A percentile compares a stretch with the other conserved stretches of the same genome.
Evolutionary conservation across 805 yeast species (phyloP).

Genomic region (Metschnikowia bowlesiae): DNA sequence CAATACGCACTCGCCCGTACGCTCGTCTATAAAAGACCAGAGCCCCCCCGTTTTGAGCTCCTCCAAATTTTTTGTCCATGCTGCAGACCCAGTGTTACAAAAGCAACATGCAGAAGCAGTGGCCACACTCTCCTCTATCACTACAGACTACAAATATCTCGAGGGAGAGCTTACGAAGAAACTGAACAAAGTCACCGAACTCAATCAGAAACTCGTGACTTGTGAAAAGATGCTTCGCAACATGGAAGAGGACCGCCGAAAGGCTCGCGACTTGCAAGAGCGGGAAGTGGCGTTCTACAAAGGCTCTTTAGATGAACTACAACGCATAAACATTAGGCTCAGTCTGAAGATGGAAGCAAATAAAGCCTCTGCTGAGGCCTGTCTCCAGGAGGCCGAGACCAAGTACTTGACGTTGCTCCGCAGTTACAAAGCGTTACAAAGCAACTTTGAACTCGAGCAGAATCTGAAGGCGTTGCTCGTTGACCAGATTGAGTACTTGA

Average conservation of each 20-base stretch:
- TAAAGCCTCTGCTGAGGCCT: slow-evolving; percentile 3
- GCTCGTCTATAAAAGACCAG: slow-evolving; percentile 1
- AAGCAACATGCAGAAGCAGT: slow-evolving; percentile 31
- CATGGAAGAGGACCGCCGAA: slow-evolving; percentile 26
- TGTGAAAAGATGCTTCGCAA: slow-evolving; percentile 27
- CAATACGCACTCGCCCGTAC: not conserved
- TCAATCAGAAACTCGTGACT: slow-evolving; percentile 20
- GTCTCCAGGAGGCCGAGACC: slow-evolving; percentile 12
- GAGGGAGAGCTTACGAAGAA: slow-evolving; percentile 29
- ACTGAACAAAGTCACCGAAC: slow-evolving; percentile 23
- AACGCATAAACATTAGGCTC: slow-evolving; percentile 16
- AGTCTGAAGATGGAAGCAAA: slow-evolving; percentile 17
- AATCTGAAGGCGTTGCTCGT: slow-evolving; percentile 49
- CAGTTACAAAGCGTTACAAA: slow-evolving; percentile 39
- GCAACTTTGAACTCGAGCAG: slow-evolving; percentile 50
- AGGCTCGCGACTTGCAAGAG: slow-evolving; percentile 24
- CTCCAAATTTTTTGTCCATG: not conserved
- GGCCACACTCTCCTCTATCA: slow-evolving; percentile 22
- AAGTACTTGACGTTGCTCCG: slow-evolving; percentile 29
- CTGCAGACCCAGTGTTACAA: slow-evolving; percentile 12
- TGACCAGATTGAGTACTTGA: slow-evolving; percentile 50
- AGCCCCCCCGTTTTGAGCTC: not conserved
- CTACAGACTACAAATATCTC: slow-evolving; percentile 26
- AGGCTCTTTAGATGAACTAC: slow-evolving; percentile 30
- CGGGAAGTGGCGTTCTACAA: slow-evolving; percentile 31